phyloP scores from a whole-genome alignment of 805 yeast genomes.

The Isabelozyma pseudorhagii region DNA sequence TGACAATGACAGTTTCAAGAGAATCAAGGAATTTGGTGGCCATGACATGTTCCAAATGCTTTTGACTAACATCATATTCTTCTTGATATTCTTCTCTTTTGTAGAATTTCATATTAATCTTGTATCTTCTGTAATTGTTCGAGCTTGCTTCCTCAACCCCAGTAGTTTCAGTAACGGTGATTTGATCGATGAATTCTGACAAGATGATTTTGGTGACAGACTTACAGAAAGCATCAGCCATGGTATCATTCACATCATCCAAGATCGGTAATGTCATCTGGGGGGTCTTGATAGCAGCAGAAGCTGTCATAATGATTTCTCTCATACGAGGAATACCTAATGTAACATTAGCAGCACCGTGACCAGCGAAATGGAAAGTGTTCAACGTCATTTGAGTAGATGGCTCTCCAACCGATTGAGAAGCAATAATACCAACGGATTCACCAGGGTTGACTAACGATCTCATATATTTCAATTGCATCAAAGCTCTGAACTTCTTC shows the following conservation, averaged over 20 bases:
- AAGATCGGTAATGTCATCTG: constrained; percentile 93
- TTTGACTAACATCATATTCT: constrained; percentile 85
- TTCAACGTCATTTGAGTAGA: constrained; percentile 98
- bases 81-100: constrained; percentile 70
- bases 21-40: constrained; percentile 61
- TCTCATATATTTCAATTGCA: constrained; percentile 98
- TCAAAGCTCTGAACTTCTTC: constrained; percentile 89
- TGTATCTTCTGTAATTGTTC: constrained; percentile 65
- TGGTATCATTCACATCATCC: constrained; percentile 74
- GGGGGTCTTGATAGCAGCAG: constrained; percentile 94
- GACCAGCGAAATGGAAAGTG: constrained; percentile 99
- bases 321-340: constrained; percentile 99
- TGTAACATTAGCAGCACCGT: constrained; percentile 99
- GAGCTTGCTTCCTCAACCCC: constrained; percentile 51
- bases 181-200: constrained; percentile 84
- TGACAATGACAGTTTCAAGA: constrained; percentile 69
- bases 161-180: constrained; percentile 84
- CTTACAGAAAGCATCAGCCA: constrained; percentile 92
- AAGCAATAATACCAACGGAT: constrained; percentile 96
- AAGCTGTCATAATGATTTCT: constrained; percentile 99
- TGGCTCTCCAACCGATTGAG: constrained; percentile 98
- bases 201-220: constrained; percentile 79
- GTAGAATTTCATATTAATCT: constrained; percentile 72
- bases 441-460: constrained; percentile 95
- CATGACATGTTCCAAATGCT: constrained; percentile 69